Percentiles rank a stretch among this genome's conserved stretches.
Evolutionary conservation across 1,284 basidiomycete species (phyloP).

Genomic region (Cutaneotrichosporon arboriforme): DNA sequence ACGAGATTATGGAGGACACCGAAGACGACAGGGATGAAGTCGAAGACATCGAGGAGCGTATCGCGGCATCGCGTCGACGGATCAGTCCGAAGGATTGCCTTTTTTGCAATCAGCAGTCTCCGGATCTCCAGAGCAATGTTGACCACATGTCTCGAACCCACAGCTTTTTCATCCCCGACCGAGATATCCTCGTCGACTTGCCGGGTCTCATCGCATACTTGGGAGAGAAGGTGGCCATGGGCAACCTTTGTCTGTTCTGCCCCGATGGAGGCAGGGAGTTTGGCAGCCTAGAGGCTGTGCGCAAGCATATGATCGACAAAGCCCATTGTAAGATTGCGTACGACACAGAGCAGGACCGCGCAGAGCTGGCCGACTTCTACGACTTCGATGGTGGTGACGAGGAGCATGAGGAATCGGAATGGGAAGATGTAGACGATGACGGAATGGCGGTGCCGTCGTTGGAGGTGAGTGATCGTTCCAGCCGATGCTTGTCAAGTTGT

Average conservation of each 20-base stretch:
- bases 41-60: constrained; percentile 51
- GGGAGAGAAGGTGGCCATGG: constrained; percentile 87
- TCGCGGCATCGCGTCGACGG: constrained; percentile 63
- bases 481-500: no score
- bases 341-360: constrained; percentile 68
- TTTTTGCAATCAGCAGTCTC: constrained; percentile 65
- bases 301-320: constrained; percentile 92
- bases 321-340: constrained; percentile 95
- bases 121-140: constrained; percentile 63
- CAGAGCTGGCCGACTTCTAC: constrained; percentile 90
- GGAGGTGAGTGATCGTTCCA: constrained; percentile 42
- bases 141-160: constrained; percentile 81
- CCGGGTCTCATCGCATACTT: constrained; percentile 78
- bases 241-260: constrained; percentile 90
- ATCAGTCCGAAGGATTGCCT: constrained; percentile 68
- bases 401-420: constrained; percentile 49
- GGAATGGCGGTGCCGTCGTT: constrained; percentile 19
- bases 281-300: constrained; percentile 70
- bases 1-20: constrained; percentile 31
- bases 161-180: constrained; percentile 95
- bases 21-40: constrained; percentile 51
- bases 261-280: constrained; percentile 70
- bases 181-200: constrained; percentile 80
- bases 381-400: constrained; percentile 82
- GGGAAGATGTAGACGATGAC: constrained; percentile 46